Evolutionary conservation across 192 early-diverging fungal species (phyloP).

Genomic region (Backusella morwellensis): DNA sequence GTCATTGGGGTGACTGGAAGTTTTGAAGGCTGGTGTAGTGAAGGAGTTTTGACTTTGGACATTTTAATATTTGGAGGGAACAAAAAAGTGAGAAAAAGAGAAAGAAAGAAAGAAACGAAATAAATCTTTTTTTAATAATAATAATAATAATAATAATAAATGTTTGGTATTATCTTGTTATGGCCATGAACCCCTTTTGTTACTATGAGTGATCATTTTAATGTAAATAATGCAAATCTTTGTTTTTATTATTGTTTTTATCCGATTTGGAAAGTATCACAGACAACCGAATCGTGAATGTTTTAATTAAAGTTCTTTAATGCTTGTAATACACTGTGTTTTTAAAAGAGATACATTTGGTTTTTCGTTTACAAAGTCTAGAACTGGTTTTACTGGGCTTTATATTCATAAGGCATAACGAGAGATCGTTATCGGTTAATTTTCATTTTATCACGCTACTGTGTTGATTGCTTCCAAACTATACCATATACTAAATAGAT

Average conservation of each 20-base stretch:
- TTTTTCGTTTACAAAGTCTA: not conserved
- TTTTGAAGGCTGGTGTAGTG: not conserved
- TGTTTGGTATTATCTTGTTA: conserved; percentile 1
- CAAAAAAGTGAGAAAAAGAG: not conserved
- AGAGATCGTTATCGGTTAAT: no score
- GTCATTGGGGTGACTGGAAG: not conserved
- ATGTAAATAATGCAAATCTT: conserved; percentile 8
- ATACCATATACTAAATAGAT: not conserved
- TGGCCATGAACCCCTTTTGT: not conserved
- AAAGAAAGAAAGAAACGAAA: not conserved
- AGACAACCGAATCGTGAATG: not conserved
- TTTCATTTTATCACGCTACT: not conserved
- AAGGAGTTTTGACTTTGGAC: not conserved
- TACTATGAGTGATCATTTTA: not conserved
- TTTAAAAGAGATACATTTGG: not conserved
- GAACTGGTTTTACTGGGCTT: not conserved
- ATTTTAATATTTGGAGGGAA: not conserved
- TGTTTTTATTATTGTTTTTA: conserved; percentile 10
- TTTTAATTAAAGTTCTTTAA: not conserved
- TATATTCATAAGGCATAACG: not conserved
- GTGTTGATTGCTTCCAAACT: not conserved
- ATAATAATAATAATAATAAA: not conserved
- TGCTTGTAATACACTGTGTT: not conserved
- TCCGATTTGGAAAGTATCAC: conserved; percentile 1
- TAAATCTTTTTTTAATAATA: not conserved